phyloP scores from a whole-genome alignment of 768 basidiomycete species.

The Galerina sulciceps region DNA sequence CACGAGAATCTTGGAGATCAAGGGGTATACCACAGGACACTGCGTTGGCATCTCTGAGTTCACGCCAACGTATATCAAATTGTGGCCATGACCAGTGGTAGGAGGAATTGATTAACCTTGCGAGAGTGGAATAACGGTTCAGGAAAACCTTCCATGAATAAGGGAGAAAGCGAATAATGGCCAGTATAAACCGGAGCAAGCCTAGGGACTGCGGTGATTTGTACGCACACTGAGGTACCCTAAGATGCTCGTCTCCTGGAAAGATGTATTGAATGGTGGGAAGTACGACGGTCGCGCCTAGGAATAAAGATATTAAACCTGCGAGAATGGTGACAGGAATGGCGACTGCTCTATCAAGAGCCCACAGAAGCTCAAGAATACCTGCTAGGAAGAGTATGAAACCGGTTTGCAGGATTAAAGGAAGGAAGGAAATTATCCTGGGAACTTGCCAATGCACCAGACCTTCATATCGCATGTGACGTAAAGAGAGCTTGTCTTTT shows the following conservation, averaged over 20 bases:
- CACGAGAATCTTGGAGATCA: background rate
- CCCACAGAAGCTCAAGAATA: constrained; percentile 8
- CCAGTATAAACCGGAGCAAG: constrained; percentile 7
- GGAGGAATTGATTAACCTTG: constrained; percentile 1
- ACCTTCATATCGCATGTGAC: constrained; percentile 15
- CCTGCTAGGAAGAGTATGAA: constrained; percentile 7
- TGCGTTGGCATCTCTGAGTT: background rate
- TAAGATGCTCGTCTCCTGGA: background rate
- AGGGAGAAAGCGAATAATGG: background rate
- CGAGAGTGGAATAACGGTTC: background rate
- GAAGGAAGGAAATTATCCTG: constrained; percentile 8
- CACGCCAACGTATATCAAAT: constrained; percentile 12
- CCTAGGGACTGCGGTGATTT: constrained; percentile 15
- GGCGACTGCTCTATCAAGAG: constrained; percentile 3
- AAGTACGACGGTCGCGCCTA: background rate
- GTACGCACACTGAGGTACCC: constrained; percentile 8
- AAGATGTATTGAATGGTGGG: constrained; percentile 7
- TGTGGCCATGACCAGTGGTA: constrained; percentile 9
- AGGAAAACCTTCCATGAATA: background rate
- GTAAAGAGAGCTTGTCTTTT: constrained; percentile 7
- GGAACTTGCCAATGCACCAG: constrained; percentile 11
- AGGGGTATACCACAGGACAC: background rate
- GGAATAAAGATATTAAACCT: background rate
- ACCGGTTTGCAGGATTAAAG: constrained; percentile 5
- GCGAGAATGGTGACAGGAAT: constrained; percentile 6